These are phyloP conservation scores for Sedum album DNA, from an alignment of 164 flowering plant genomes.

Conservation along the genomic window DNA sequence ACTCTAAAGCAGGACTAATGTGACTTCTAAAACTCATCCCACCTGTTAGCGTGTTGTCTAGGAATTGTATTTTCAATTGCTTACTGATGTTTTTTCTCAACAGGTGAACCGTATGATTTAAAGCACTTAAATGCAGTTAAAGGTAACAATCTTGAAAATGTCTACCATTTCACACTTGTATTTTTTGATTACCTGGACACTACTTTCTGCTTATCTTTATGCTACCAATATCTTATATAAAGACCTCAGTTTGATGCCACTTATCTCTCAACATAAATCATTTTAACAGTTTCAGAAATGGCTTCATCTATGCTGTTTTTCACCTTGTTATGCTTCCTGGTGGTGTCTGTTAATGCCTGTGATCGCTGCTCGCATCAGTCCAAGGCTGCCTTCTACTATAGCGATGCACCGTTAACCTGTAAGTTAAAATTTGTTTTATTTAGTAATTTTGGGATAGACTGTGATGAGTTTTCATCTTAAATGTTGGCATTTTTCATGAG, in stretches of 20 bases:
- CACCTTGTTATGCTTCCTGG: slow-evolving; percentile 23
- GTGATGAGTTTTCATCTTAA: too few species aligned
- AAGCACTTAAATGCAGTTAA: not conserved
- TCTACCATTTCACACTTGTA: slow-evolving; percentile 11
- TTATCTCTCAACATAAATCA: not conserved
- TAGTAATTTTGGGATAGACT: too few species aligned
- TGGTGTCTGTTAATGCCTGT: slow-evolving; percentile 54
- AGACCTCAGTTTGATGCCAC: not conserved
- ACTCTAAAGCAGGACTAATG: not conserved
- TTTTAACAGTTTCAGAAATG: not conserved
- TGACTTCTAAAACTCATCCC: not conserved
- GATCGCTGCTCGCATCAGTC: slow-evolving; percentile 28
- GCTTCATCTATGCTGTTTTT: not conserved
- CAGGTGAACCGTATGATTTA: not conserved
- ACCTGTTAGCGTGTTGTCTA: not conserved
- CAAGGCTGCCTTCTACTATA: slow-evolving; percentile 47
- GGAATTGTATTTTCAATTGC: not conserved
- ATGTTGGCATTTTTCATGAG: too few species aligned
- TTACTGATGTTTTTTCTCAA: not conserved
- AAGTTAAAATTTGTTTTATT: slow-evolving; percentile 10
- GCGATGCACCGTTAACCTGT: slow-evolving; percentile 46
- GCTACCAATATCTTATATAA: not conserved
- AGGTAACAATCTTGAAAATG: slow-evolving; percentile 1
- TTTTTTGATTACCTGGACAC: not conserved
- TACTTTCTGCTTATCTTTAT: not conserved